Percentiles rank a stretch among this genome's conserved stretches.
Conservation (phyloP, 2,329 filamentous ascomycete species). For the Salinomyces thailandicus region DNA sequence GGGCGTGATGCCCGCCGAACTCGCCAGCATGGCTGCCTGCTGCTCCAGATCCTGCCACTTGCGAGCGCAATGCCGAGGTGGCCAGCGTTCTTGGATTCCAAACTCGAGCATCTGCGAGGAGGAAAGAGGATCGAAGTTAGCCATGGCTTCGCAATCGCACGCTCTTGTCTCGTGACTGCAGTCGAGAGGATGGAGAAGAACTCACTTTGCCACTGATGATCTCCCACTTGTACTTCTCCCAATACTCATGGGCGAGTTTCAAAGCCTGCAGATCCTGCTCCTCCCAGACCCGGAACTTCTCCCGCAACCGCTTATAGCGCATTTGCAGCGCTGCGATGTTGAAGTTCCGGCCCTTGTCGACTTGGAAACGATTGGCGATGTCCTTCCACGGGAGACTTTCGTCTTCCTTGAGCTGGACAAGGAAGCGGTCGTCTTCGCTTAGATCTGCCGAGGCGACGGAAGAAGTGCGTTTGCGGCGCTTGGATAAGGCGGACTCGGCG, state of each 20-base stretch:
- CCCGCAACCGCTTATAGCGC: slow-evolving; percentile 42
- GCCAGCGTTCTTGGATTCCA: slow-evolving; percentile 42
- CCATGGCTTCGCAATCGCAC: background rate
- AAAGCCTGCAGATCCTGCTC: slow-evolving; percentile 41
- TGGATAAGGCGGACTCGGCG: slow-evolving; percentile 23
- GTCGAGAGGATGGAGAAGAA: background rate
- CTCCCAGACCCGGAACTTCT: slow-evolving; percentile 42
- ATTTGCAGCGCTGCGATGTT: slow-evolving; percentile 46
- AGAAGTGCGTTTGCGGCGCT: slow-evolving; percentile 33
- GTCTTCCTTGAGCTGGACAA: slow-evolving; percentile 43
- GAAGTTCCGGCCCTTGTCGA: slow-evolving; percentile 38
- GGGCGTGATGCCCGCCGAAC: slow-evolving; percentile 14
- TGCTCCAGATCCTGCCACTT: slow-evolving; percentile 41
- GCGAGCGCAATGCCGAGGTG: slow-evolving; percentile 38
- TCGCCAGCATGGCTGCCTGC: slow-evolving; percentile 16
- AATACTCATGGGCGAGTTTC: slow-evolving; percentile 42
- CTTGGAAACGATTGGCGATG: slow-evolving; percentile 41
- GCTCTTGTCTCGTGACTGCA: background rate
- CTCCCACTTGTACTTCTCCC: slow-evolving; percentile 44
- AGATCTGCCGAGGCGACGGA: slow-evolving; percentile 31
- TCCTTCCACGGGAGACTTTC: slow-evolving; percentile 46
- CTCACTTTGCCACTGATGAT: slow-evolving; percentile 43
- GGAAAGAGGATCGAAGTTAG: no score
- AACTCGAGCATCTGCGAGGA: slow-evolving; percentile 46
- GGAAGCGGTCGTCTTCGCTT: slow-evolving; percentile 41